A percentile compares a stretch with the other conserved stretches of the same genome.
phyloP scores from a whole-genome alignment of 2,329 filamentous ascomycete genomes.

The Cryoendolithus antarcticus region DNA sequence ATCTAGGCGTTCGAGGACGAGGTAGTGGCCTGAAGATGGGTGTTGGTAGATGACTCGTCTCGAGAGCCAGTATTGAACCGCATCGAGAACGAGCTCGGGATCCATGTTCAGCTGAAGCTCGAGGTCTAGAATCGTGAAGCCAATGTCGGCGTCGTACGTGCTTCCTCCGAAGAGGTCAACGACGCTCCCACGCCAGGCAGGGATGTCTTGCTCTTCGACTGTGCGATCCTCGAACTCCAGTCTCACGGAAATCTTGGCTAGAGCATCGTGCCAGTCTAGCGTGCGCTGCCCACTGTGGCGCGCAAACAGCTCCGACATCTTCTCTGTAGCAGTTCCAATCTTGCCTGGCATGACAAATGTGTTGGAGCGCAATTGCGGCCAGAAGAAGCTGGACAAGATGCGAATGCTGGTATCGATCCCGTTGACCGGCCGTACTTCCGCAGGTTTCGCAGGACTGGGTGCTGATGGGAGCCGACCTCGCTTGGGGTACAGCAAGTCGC shows the following conservation, averaged over 20 bases:
- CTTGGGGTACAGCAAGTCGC: slow-evolving; percentile 19
- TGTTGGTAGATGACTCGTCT: slow-evolving; percentile 52
- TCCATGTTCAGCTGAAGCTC: slow-evolving; percentile 55
- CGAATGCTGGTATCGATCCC: slow-evolving; percentile 55
- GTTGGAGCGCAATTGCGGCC: slow-evolving; percentile 68
- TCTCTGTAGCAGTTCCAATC: slow-evolving; percentile 25
- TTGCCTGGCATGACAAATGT: slow-evolving; percentile 56
- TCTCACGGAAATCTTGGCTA: slow-evolving; percentile 69
- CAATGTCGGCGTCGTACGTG: slow-evolving; percentile 20
- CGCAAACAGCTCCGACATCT: slow-evolving; percentile 65
- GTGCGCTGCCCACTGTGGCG: slow-evolving; percentile 71
- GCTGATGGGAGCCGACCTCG: slow-evolving; percentile 14
- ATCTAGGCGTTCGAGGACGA: slow-evolving; percentile 55
- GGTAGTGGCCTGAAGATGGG: slow-evolving; percentile 40
- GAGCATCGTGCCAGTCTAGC: slow-evolving; percentile 73
- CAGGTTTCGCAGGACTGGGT: background rate
- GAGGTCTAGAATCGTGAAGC: slow-evolving; percentile 32
- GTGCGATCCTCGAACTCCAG: slow-evolving; percentile 73
- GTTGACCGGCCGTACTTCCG: background rate
- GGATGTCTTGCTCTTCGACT: slow-evolving; percentile 56
- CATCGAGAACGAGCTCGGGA: slow-evolving; percentile 54
- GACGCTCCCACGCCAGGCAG: slow-evolving; percentile 76
- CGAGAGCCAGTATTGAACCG: slow-evolving; percentile 59
- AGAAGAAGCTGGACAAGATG: slow-evolving; percentile 85
- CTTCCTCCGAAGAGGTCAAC: slow-evolving; percentile 65